phyloP scores from a whole-genome alignment of 2,329 filamentous ascomycete genomes.

The Fusarium globosum region DNA sequence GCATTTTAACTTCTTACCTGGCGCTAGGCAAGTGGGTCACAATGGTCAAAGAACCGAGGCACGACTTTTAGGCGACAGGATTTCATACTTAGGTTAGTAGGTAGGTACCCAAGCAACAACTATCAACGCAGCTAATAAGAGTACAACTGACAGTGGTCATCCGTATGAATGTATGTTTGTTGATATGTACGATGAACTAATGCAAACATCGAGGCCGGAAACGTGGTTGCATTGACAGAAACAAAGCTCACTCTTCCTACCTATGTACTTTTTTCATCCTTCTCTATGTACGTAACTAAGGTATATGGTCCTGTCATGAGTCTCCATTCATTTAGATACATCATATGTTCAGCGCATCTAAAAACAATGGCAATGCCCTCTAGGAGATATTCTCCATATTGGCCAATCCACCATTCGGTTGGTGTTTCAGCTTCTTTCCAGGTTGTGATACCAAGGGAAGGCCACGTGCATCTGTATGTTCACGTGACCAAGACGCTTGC shows the following conservation, averaged over 20 bases:
- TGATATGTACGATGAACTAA: not conserved
- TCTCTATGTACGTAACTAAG: not conserved
- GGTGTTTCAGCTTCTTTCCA: not conserved
- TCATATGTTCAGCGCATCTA: not conserved
- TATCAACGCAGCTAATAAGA: not conserved
- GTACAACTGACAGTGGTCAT: not conserved
- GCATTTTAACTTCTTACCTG: slow-evolving; percentile 19
- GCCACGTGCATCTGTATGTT: slow-evolving; percentile 5
- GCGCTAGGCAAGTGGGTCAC: slow-evolving; percentile 21
- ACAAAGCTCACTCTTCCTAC: not conserved
- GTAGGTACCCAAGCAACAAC: too few species aligned
- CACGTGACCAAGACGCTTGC: slow-evolving; percentile 37
- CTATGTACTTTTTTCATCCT: not conserved
- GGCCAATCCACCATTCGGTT: not conserved
- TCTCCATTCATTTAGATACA: not conserved
- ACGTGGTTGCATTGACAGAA: not conserved
- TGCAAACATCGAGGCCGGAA: not conserved
- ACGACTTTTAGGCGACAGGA: slow-evolving; percentile 8
- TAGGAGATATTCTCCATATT: not conserved
- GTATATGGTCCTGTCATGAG: not conserved
- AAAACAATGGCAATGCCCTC: not conserved
- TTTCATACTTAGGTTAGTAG: not conserved
- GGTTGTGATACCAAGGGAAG: not conserved
- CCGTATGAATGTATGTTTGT: not conserved
- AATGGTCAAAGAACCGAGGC: slow-evolving; percentile 32